These are phyloP conservation scores for Lizonia empirigonia DNA, from an alignment of 2,329 filamentous ascomycete species.

Conservation along the genomic window DNA sequence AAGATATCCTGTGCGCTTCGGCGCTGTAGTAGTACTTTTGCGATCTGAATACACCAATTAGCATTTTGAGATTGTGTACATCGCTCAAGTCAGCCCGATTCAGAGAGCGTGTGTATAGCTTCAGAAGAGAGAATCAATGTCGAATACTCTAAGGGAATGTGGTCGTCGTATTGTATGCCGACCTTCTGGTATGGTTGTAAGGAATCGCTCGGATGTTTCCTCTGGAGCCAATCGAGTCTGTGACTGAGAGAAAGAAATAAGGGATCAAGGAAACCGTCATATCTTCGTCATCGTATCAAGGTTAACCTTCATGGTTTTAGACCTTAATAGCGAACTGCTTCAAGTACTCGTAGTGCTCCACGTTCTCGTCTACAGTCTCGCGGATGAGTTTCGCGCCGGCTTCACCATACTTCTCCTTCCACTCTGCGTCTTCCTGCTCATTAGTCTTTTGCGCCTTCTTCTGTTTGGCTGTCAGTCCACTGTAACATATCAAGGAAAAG, in stretches of 20 bases:
- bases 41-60: conserved; percentile 2
- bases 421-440: conserved; percentile 72
- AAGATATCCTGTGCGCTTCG: conserved; percentile 17
- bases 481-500: neutral
- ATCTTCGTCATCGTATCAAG: neutral
- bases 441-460: conserved; percentile 67
- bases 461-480: conserved; percentile 35
- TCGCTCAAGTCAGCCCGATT: neutral
- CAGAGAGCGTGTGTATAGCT: neutral
- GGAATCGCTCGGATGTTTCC: neutral
- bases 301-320: conserved; percentile 25
- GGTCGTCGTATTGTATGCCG: neutral
- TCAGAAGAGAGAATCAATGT: neutral
- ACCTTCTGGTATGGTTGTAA: neutral
- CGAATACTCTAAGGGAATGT: neutral
- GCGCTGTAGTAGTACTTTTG: conserved; percentile 12
- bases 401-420: conserved; percentile 75
- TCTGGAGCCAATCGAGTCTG: neutral
- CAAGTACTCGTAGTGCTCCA: conserved; percentile 78
- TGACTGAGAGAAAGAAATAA: neutral
- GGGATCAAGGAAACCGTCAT: neutral
- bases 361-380: conserved; percentile 72
- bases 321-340: conserved; percentile 74
- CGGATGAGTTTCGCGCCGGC: conserved; percentile 73
- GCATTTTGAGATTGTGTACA: too few relatives aligned